These are phyloP conservation scores for Monilinia vaccinii-corymbosi DNA, from an alignment of 2,329 filamentous ascomycete genomes.

Conservation along the genomic window DNA sequence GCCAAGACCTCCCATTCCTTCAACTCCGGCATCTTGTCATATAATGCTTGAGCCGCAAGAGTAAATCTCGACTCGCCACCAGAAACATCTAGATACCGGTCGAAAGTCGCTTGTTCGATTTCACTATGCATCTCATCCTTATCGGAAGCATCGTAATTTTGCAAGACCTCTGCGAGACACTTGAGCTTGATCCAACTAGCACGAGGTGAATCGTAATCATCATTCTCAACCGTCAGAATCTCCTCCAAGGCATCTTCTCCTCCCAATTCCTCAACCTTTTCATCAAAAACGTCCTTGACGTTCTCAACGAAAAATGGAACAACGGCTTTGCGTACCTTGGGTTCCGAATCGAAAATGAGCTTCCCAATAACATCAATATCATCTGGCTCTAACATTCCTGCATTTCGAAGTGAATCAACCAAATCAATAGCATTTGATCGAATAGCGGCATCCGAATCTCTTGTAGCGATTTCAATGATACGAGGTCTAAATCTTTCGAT, in stretches of 20 bases:
- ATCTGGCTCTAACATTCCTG: slow-evolving; percentile 78
- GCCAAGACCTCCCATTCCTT: slow-evolving; percentile 81
- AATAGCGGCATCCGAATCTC: slow-evolving; percentile 73
- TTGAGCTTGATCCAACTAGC: slow-evolving; percentile 88
- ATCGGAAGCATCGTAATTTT: slow-evolving; percentile 68
- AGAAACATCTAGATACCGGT: slow-evolving; percentile 45
- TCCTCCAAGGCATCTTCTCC: slow-evolving; percentile 72
- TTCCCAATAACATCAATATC: slow-evolving; percentile 85
- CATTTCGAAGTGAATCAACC: slow-evolving; percentile 71
- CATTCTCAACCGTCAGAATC: slow-evolving; percentile 57
- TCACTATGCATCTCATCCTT: slow-evolving; percentile 46
- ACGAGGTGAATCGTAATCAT: slow-evolving; percentile 67
- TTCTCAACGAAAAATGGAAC: slow-evolving; percentile 86
- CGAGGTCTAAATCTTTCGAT: slow-evolving; percentile 84
- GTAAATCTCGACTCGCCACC: slow-evolving; percentile 73
- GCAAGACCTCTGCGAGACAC: slow-evolving; percentile 74
- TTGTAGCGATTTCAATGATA: slow-evolving; percentile 85
- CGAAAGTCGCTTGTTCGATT: slow-evolving; percentile 33
- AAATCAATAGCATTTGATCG: slow-evolving; percentile 73
- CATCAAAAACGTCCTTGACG: slow-evolving; percentile 71
- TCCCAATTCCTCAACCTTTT: slow-evolving; percentile 73
- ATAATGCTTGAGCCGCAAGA: slow-evolving; percentile 76
- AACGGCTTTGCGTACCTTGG: slow-evolving; percentile 77
- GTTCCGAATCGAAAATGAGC: slow-evolving; percentile 81
- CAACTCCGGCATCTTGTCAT: slow-evolving; percentile 71